A percentile compares a stretch with the other conserved stretches of the same genome.
These are phyloP conservation scores for Schizophyllum commune DNA, from an alignment of 1,284 basidiomycete species.

Conservation along the genomic window DNA sequence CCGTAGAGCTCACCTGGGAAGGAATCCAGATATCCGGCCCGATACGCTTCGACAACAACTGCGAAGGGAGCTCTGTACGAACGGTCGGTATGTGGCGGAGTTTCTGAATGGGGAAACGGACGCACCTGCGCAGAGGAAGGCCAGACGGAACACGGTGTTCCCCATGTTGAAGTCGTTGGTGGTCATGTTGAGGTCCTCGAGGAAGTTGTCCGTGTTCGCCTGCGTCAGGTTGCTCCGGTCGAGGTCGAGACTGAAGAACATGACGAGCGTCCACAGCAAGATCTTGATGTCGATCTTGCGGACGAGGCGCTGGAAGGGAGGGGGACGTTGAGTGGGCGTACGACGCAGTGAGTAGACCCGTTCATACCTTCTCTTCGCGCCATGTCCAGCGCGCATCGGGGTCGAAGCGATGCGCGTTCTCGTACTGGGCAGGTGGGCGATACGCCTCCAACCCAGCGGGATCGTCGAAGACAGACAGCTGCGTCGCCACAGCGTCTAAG, in stretches of 20 bases:
- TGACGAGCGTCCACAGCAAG: slow-evolving; percentile 47
- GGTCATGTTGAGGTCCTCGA: slow-evolving; percentile 41
- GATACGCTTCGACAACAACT: slow-evolving; percentile 61
- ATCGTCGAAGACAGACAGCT: slow-evolving; percentile 55
- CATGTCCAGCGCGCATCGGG: slow-evolving; percentile 64
- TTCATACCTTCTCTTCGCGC: slow-evolving; percentile 51
- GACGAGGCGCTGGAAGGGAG: slow-evolving; percentile 32
- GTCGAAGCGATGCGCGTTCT: slow-evolving; percentile 61
- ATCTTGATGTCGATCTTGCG: slow-evolving; percentile 58
- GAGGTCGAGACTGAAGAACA: slow-evolving; percentile 57
- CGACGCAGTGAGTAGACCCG: neutral
- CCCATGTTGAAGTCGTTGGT: slow-evolving; percentile 64
- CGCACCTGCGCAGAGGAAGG: slow-evolving; percentile 49
- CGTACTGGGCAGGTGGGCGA: slow-evolving; percentile 47
- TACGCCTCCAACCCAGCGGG: slow-evolving; percentile 43
- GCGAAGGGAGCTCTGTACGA: slow-evolving; percentile 51
- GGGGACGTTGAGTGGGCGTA: slow-evolving; percentile 1
- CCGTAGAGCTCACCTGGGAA: slow-evolving; percentile 35
- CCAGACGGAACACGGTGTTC: slow-evolving; percentile 46
- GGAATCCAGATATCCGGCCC: slow-evolving; percentile 73
- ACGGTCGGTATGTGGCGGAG: neutral
- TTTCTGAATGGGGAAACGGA: neutral
- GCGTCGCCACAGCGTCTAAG: slow-evolving; percentile 46
- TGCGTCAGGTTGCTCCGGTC: slow-evolving; percentile 50
- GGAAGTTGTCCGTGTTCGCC: slow-evolving; percentile 53